phyloP scores from a whole-genome alignment of 1,284 basidiomycete species.

The Phellinidium pouzarii region DNA sequence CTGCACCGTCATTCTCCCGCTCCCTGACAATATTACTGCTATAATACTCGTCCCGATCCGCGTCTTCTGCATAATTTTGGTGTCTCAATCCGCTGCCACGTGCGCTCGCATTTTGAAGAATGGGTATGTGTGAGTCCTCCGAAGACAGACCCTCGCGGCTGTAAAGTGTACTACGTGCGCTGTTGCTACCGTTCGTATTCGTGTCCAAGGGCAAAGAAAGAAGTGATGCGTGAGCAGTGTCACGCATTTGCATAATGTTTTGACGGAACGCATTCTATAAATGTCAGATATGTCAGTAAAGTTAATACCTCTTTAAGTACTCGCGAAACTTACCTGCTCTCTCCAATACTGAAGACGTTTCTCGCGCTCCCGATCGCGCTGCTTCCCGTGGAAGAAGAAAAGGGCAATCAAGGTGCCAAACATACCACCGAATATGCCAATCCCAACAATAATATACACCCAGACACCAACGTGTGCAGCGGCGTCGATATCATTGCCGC shows the following conservation, averaged over 20 bases:
- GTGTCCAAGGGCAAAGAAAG: conserved; percentile 38
- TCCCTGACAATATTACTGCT: conserved; percentile 40
- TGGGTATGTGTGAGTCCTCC: conserved; percentile 51
- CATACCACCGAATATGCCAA: conserved; percentile 70
- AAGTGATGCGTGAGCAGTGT: conserved; percentile 59
- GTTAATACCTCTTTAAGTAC: background rate
- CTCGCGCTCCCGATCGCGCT: conserved; percentile 69
- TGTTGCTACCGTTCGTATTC: conserved; percentile 34
- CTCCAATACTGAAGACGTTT: conserved; percentile 83
- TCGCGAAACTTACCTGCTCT: conserved; percentile 54
- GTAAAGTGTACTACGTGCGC: conserved; percentile 41
- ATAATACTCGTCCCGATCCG: conserved; percentile 41
- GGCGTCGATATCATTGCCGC: conserved; percentile 53
- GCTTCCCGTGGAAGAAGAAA: conserved; percentile 63
- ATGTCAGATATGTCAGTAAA: background rate
- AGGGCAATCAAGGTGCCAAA: conserved; percentile 59
- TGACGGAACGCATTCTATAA: conserved; percentile 66
- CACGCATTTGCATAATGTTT: conserved; percentile 70
- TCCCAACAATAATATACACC: conserved; percentile 68
- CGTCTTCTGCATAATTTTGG: conserved; percentile 26
- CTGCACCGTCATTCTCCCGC: conserved; percentile 12
- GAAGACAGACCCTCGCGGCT: conserved; percentile 38
- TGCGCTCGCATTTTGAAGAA: conserved; percentile 37
- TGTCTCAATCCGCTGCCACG: conserved; percentile 50
- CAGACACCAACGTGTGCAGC: conserved; percentile 60